A percentile compares a stretch with the other conserved stretches of the same genome.
These are phyloP conservation scores for Macrotyloma uniflorum DNA, from an alignment of 306 rosid species.

Conservation along the genomic window DNA sequence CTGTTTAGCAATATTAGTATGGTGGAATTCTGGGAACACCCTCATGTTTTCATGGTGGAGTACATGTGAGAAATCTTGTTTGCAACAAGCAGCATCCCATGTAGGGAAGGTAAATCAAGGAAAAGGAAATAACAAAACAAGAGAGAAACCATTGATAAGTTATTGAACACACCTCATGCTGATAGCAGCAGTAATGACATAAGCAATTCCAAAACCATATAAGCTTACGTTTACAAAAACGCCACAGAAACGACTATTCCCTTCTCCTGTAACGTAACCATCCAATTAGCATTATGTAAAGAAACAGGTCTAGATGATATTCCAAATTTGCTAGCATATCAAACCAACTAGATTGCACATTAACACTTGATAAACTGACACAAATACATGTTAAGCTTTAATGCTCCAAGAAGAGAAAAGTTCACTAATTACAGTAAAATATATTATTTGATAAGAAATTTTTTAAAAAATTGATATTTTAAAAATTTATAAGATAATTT, in stretches of 20 bases:
- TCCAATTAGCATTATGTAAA: slow-evolving; percentile 24
- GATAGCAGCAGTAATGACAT: slow-evolving; percentile 54
- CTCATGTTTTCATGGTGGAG: no score
- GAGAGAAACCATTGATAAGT: not conserved
- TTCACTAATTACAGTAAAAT: no score
- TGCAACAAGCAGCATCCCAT: slow-evolving; percentile 8
- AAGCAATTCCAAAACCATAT: slow-evolving; percentile 64
- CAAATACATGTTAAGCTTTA: not conserved
- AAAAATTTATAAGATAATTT: no score
- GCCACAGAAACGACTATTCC: slow-evolving; percentile 40
- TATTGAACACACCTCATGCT: slow-evolving; percentile 54
- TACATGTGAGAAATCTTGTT: not conserved
- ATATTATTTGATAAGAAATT: no score
- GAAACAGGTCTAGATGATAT: slow-evolving; percentile 9
- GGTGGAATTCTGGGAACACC: not conserved
- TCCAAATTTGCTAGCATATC: slow-evolving; percentile 4
- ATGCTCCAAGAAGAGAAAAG: no score
- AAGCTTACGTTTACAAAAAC: slow-evolving; percentile 49
- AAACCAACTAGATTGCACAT: not conserved
- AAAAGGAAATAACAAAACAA: slow-evolving; percentile 21
- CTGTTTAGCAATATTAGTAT: not conserved
- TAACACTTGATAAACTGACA: slow-evolving; percentile 1
- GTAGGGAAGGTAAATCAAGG: not conserved
- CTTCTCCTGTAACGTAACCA: slow-evolving; percentile 47
- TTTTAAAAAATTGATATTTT: no score